Evolutionary conservation across 129 eudicot genomes (phyloP).

Genomic region (Flaveria bidentis): DNA sequence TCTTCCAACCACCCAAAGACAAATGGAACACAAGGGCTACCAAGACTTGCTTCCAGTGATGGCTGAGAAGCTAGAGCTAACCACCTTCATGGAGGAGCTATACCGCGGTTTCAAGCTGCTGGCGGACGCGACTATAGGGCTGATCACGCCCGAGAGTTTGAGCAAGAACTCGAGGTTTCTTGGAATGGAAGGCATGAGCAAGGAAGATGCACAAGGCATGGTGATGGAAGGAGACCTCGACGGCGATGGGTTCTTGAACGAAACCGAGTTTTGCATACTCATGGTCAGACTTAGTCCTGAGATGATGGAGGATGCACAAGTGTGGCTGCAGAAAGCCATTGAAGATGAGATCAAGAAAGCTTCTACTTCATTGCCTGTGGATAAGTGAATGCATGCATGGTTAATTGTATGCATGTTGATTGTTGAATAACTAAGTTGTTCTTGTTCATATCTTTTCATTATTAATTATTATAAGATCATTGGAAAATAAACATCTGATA

Average conservation of each 20-base stretch:
- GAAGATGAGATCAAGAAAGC: constrained; percentile 38
- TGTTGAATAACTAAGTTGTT: background rate
- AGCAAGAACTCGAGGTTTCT: constrained; percentile 58
- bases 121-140: constrained; percentile 60
- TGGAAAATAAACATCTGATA: no score
- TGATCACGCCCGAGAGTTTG: constrained; percentile 68
- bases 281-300: constrained; percentile 93
- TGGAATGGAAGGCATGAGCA: constrained; percentile 78
- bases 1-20: constrained; percentile 1
- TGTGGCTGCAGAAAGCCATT: constrained; percentile 79
- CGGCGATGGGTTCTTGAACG: constrained; percentile 70
- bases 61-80: constrained; percentile 82
- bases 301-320: constrained; percentile 83
- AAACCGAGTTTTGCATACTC: constrained; percentile 74
- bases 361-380: constrained; percentile 18
- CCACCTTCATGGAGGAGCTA: constrained; percentile 65
- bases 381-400: background rate
- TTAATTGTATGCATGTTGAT: background rate
- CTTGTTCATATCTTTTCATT: constrained; percentile 11
- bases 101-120: constrained; percentile 78
- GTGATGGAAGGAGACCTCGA: constrained; percentile 80
- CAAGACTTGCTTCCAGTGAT: constrained; percentile 84
- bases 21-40: constrained; percentile 46
- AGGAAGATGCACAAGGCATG: constrained; percentile 72
- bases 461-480: background rate